Base-by-base conservation (phyloP, 495 filamentous ascomycete species). In the Parathielavia appendiculata region DNA sequence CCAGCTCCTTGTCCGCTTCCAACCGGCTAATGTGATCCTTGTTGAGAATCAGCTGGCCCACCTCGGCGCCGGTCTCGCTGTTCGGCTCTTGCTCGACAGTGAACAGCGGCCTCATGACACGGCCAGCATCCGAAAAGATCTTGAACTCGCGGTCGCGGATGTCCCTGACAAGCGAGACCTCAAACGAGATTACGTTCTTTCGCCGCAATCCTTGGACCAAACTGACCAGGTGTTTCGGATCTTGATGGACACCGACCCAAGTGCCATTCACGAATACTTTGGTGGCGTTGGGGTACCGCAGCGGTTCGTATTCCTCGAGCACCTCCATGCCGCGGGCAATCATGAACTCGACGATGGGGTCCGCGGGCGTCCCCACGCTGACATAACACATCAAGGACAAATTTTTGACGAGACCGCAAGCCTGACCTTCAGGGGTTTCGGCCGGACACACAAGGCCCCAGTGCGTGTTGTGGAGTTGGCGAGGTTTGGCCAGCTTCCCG, bases 231-330 rank as follows among this genome's bases (percentile, higher is more conserved):
- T 89, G 81, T 44, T 86, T 81, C 17, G 95, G 87, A 57, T 96
- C 86, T 51, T 87, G 79, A 61, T 96, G 91, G 13, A 90, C 81
- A 71, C 95, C 93, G 44, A 97, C 90, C 95, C 95, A 97, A 2
- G 95, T 90, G 66, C 93, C 93, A 63, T 99, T 97, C 52, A 99
- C 85, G 64, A 99, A 97, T 50, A 97, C 86, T 75, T 99, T 97
- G 23, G 95, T 99, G 1, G 92, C 91, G 65, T 95, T 88, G 5
- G 93, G 93, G 20, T 89, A 89, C 16, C 86, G 78, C 61, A 88
- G 78, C 0, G 92, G 90, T 65, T 98, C 93, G 61, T 96, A 97
- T 70, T 97, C 93, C 69, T 98, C 93, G 1, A 98, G 79, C 1
- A 95, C 82, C 63, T 97, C 93, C 92, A 98, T 97, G 66, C 89